Evolutionary conservation across 75 land plant genomes (phyloP).

Genomic region (Sequoiadendron giganteum): DNA sequence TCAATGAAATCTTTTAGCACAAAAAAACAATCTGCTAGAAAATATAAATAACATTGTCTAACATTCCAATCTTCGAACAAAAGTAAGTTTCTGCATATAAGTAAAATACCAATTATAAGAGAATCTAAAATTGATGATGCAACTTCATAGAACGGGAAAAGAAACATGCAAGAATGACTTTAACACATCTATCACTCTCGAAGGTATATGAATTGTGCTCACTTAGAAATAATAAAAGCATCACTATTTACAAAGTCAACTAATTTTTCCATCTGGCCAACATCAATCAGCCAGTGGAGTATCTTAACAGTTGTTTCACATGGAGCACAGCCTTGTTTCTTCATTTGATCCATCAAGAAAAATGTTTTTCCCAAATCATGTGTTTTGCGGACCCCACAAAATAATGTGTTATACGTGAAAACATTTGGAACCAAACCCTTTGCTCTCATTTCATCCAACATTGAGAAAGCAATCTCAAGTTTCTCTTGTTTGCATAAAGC

Average conservation of each 20-base stretch:
- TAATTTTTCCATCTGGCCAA: not conserved
- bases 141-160: no score
- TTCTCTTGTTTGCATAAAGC: conserved; percentile 35
- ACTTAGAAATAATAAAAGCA: not conserved
- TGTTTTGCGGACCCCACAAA: conserved; percentile 22
- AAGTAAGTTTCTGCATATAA: not conserved
- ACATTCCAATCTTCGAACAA: not conserved
- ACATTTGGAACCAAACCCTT: no score
- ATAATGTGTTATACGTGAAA: conserved; percentile 12
- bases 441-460: not conserved
- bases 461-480: conserved; percentile 33
- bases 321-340: conserved; percentile 45
- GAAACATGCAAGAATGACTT: no score
- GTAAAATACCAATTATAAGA: not conserved
- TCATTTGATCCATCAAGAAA: conserved; percentile 55
- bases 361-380: conserved; percentile 34
- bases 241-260: not conserved
- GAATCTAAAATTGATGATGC: not conserved
- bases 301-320: conserved; percentile 42
- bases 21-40: no score
- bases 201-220: not conserved
- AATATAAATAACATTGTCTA: no score
- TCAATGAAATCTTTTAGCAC: no score
- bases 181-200: not conserved
- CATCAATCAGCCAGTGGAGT: not conserved